A percentile compares a stretch with the other conserved stretches of the same genome.
Evolutionary conservation across 331 rosid genomes (phyloP).

Genomic region (Pyrus hybrid): DNA sequence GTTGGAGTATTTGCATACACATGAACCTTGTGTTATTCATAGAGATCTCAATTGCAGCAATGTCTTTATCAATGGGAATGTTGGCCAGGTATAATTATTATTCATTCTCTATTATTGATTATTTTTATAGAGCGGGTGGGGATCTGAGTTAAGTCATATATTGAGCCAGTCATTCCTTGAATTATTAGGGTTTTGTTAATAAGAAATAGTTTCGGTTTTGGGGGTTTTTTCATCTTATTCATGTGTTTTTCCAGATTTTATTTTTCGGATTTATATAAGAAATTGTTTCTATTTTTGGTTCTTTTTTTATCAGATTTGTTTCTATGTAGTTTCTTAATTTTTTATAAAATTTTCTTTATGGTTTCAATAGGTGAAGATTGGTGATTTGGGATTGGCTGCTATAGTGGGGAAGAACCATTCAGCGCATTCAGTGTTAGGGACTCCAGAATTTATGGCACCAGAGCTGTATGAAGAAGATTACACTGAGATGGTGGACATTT

Average conservation of each 20-base stretch:
- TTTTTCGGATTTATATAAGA: background rate
- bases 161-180: background rate
- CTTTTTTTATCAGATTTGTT: background rate
- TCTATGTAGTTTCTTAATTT: background rate
- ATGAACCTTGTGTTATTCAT: constrained; percentile 73
- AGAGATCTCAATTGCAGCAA: constrained; percentile 88
- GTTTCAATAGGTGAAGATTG: constrained; percentile 58
- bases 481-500: constrained; percentile 77
- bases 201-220: background rate
- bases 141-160: background rate
- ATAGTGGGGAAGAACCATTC: constrained; percentile 61
- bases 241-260: too few species aligned
- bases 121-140: background rate
- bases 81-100: constrained; percentile 44
- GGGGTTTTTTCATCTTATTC: background rate
- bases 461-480: constrained; percentile 70
- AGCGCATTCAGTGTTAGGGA: constrained; percentile 71
- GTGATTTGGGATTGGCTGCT: constrained; percentile 80
- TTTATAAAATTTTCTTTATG: background rate
- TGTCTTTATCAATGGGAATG: constrained; percentile 74
- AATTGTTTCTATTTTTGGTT: background rate
- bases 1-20: constrained; percentile 60
- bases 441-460: constrained; percentile 84
- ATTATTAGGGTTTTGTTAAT: background rate
- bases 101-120: too few species aligned